Percentiles rank a stretch among this genome's conserved stretches.
Evolutionary conservation across 257 asterid species (phyloP).

Genomic region (Lithospermum erythrorhizon): DNA sequence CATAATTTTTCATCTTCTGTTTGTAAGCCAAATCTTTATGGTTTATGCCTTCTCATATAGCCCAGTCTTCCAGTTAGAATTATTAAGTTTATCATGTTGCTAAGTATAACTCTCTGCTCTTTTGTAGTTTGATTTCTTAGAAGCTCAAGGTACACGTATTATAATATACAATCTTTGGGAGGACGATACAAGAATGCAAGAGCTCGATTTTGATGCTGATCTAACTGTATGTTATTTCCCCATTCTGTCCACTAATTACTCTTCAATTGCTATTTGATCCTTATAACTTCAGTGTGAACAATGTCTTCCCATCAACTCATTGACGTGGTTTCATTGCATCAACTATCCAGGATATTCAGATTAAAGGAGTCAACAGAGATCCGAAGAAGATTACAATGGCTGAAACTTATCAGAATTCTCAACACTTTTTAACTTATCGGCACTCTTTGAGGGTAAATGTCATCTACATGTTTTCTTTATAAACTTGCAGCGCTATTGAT

Average conservation of each 20-base stretch:
- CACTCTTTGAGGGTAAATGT: conserved; percentile 63
- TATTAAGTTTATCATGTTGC: background rate
- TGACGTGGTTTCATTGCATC: background rate
- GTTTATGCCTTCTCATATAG: background rate
- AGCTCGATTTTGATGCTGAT: conserved; percentile 60
- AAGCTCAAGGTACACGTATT: conserved; percentile 69
- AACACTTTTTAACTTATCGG: conserved; percentile 56
- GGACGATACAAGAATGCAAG: conserved; percentile 52
- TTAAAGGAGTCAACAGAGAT: conserved; percentile 48
- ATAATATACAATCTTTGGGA: conserved; percentile 82
- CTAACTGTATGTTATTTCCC: conserved; percentile 26
- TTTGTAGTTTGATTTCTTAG: conserved; percentile 37
- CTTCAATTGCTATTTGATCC: background rate
- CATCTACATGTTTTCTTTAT: too few species aligned
- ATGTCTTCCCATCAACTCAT: background rate
- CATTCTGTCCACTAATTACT: background rate
- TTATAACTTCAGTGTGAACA: background rate
- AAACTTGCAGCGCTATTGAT: background rate
- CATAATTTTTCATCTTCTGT: background rate
- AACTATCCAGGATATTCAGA: conserved; percentile 58
- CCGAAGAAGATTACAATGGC: conserved; percentile 63
- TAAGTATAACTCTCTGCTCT: background rate
- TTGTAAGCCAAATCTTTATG: too few species aligned
- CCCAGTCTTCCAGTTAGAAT: too few species aligned
- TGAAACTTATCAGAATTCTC: conserved; percentile 34